Conservation (phyloP, 75 land plant species). For the Chamaecyparis obtusa region DNA sequence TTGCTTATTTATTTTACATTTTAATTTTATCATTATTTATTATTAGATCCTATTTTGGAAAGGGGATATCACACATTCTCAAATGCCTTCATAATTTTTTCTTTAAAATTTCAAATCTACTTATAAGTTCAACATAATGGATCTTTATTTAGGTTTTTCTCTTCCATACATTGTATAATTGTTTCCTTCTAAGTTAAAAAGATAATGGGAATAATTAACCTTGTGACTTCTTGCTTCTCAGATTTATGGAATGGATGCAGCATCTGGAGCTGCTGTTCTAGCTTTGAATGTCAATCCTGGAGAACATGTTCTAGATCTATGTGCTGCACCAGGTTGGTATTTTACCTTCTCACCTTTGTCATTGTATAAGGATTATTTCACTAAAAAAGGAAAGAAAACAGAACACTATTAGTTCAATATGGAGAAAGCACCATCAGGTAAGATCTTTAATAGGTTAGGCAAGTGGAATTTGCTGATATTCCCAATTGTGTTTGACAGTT, state of each 20-base stretch:
- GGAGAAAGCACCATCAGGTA: background rate
- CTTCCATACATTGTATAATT: background rate
- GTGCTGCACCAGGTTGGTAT: slow-evolving; percentile 93
- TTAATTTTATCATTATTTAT: too few species aligned
- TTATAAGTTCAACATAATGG: background rate
- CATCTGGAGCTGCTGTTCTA: slow-evolving; percentile 96
- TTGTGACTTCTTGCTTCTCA: slow-evolving; percentile 19
- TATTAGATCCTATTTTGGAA: too few species aligned
- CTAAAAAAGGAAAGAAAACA: background rate
- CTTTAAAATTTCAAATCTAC: background rate
- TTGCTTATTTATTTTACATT: too few species aligned
- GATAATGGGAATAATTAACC: background rate
- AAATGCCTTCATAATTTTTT: background rate
- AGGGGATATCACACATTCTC: background rate
- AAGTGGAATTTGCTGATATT: too few species aligned
- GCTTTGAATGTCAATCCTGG: slow-evolving; percentile 65
- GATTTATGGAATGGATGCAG: slow-evolving; percentile 98
- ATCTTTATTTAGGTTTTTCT: background rate
- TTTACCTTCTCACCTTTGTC: background rate
- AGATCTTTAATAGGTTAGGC: background rate
- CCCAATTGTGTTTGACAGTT: too few species aligned
- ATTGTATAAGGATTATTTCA: background rate
- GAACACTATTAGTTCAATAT: background rate
- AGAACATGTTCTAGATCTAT: slow-evolving; percentile 96
- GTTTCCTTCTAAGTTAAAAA: background rate